Evolutionary conservation across 2,329 filamentous ascomycete genomes (phyloP), one percentile per base, ranked within the genome.

Genomic region (Nakataea oryzae): DNA sequence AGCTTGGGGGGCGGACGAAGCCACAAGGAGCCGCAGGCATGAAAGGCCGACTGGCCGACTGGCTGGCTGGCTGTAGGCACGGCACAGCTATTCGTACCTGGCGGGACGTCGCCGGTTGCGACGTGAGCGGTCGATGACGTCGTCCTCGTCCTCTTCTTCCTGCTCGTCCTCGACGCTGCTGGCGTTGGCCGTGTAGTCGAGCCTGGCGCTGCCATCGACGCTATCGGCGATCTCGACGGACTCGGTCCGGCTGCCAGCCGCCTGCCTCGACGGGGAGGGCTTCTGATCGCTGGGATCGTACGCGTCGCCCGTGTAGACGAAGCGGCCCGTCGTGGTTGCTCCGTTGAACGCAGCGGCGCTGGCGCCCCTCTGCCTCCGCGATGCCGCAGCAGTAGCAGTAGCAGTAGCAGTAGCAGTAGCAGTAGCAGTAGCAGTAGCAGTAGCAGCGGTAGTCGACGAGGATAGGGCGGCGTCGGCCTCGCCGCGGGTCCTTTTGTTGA

Each of bases 121-220:
- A 14, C 34, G 58, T 12, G 59, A 55, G 59, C 47, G 59, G 59
- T 60, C 47, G 26, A 54, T 21, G 27, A 54, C 47, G 47, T 60
- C 59, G 28, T 60, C 59, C 27, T 54, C 54, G 32, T 61, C 59
- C 11, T 61, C 59, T n/a, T 57, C 50, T 3, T 61, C 54, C n/a
- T 57, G 28, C 14, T 61, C 59, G 27, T 41, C 54, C 50, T 41
- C 50, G 21, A n/a, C 30, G 28, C 27, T 14, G 27, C 27, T 27
- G 30, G n/a, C 54, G 9, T 32, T 14, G 13, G 26, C 59, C 21
- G 14, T 29, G 29, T 57, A 17, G 28, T 59, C 30, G 17, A 34
- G 29, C 56, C 56, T 29, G 24, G 26, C 54, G n/a, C 29, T 27
- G 54, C 24, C n/a, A 9, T 59, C 58, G 17, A 47, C 26, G 30